Percentiles rank a stretch among this genome's conserved stretches.
These are phyloP conservation scores for Fusarium subglutinans DNA, from an alignment of 2,329 filamentous ascomycete species.

Conservation along the genomic window DNA sequence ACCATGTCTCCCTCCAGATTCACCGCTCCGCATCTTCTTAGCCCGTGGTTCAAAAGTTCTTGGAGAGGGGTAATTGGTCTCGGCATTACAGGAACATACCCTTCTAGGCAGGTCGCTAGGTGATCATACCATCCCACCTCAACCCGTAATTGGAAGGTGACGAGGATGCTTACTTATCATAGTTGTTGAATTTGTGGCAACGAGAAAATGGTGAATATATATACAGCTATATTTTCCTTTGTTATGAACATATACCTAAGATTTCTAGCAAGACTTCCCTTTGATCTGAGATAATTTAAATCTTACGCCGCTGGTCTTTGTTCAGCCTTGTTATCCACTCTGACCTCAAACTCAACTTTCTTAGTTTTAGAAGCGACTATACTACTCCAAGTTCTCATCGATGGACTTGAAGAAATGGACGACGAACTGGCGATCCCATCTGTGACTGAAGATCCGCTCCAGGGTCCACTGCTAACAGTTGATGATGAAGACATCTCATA, in stretches of 20 bases:
- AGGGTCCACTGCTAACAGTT: background rate
- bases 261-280: background rate
- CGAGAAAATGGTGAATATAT: background rate
- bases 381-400: background rate
- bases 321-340: background rate
- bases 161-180: background rate
- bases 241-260: background rate
- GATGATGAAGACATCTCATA: background rate
- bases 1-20: background rate
- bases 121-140: background rate
- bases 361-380: background rate
- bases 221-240: rapidly evolving
- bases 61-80: slow-evolving; percentile 3
- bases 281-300: rapidly evolving
- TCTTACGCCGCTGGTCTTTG: rapidly evolving
- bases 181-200: background rate
- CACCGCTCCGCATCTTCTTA: background rate
- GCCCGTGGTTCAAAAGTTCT: background rate
- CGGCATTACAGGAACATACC: background rate
- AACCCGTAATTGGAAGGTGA: background rate
- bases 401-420: background rate
- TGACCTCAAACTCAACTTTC: background rate
- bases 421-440: background rate
- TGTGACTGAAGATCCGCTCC: background rate
- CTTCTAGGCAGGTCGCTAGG: slow-evolving; percentile 1